phyloP scores from a whole-genome alignment of 2,329 filamentous ascomycete species.

The Rhexocercosporidium sp. region DNA sequence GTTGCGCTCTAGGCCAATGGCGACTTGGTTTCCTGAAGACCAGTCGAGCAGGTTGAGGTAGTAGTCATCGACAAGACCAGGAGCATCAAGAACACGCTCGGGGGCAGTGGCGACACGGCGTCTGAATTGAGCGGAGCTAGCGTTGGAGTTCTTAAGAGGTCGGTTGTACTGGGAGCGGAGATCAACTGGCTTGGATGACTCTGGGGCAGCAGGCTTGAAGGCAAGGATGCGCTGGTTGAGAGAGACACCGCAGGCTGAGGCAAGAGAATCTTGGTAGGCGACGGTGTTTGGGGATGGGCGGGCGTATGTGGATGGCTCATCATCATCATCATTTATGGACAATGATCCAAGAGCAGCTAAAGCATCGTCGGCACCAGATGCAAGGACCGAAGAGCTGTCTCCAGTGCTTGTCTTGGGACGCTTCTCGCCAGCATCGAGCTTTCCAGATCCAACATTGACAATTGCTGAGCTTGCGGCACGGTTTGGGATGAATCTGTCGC shows the following conservation, averaged over 20 bases:
- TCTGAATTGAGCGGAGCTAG: constrained; percentile 82
- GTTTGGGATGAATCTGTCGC: constrained; percentile 96
- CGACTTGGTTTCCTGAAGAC: constrained; percentile 97
- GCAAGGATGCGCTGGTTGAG: constrained; percentile 94
- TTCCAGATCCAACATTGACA: constrained; percentile 78
- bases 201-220: constrained; percentile 97
- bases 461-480: constrained; percentile 88
- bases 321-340: constrained; percentile 73
- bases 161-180: constrained; percentile 98
- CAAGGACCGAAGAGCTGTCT: constrained; percentile 78
- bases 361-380: constrained; percentile 74
- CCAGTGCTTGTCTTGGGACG: constrained; percentile 72
- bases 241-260: constrained; percentile 88
- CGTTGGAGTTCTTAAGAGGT: constrained; percentile 78
- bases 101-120: constrained; percentile 93
- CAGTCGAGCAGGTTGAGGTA: constrained; percentile 98
- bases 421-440: constrained; percentile 75
- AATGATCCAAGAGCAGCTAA: constrained; percentile 80
- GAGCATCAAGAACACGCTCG: constrained; percentile 94
- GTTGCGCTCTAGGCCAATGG: constrained; percentile 93
- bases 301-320: constrained; percentile 69
- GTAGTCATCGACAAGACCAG: constrained; percentile 96
- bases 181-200: constrained; percentile 98
- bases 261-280: constrained; percentile 90
- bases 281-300: constrained; percentile 86